Percentiles rank a stretch among this genome's conserved stretches.
phyloP scores from a whole-genome alignment of 225 moss, liverwort and hornwort genomes.

The Thuidium tamariscinum region DNA sequence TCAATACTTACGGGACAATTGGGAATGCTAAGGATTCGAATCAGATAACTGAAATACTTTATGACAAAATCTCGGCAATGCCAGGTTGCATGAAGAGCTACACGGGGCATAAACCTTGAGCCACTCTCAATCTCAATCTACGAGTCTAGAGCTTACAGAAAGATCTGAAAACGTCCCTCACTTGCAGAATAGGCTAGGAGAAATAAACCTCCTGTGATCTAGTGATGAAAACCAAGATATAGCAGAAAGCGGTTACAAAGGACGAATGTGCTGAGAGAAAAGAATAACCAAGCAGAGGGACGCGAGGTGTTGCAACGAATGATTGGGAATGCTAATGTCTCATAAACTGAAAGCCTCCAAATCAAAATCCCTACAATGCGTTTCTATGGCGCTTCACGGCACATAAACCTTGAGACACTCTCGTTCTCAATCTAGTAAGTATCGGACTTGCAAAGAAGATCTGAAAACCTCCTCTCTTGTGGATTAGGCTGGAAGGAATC shows the following conservation, averaged over 20 bases:
- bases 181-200: neutral
- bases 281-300: neutral
- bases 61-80: neutral
- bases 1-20: neutral
- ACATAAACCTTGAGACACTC: neutral
- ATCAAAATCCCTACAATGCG: neutral
- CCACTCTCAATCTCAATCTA: neutral
- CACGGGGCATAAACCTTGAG: neutral
- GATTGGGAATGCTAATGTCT: neutral
- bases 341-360: neutral
- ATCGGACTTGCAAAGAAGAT: neutral
- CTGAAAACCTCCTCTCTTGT: neutral
- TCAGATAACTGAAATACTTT: neutral
- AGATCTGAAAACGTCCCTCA: neutral
- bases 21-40: neutral
- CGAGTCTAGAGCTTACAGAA: neutral
- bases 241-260: neutral
- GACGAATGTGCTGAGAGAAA: neutral
- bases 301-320: neutral
- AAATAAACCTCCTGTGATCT: neutral
- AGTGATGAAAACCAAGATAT: neutral
- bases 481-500: neutral
- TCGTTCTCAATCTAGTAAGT: neutral
- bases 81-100: neutral
- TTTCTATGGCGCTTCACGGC: neutral